Evolutionary conservation across 2,329 filamentous ascomycete species (phyloP), one percentile per base, ranked within the genome.

Genomic region (Rhynchosporium agropyri): DNA sequence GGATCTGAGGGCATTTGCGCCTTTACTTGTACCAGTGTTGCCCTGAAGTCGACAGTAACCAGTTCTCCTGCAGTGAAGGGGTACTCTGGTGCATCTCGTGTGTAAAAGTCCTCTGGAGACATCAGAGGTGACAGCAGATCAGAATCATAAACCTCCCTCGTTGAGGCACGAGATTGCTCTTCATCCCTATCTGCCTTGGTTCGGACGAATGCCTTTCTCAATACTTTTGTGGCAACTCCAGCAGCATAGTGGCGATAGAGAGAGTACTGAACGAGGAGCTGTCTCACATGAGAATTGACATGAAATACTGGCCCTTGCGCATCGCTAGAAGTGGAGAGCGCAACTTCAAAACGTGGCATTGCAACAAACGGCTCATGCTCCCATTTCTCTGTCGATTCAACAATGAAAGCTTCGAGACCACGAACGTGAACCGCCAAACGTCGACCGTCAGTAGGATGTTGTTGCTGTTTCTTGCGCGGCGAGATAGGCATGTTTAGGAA

Each of bases 191-290:
- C 81, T 31, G 76, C 77, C 43, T 78, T 77, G 0, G 83, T 82
- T 63, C 78, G 80, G 74, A 85, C 76, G 67, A 93, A 90, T 0
- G 89, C 89, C 71, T 86, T 87, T 60, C 83, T 83, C 29, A 99
- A 76, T 2, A 96, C 91, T 73, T 87, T 88, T 29, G 84, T 79
- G 8, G 94, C 95, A 64, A 98, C 87, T 0, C 92, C 90, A 31
- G 96, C 83, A 0, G 93, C 89, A 73, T 97, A 99, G 74, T 97
- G 93, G 3, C 93, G 89, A 75, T 96, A 97, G 0, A 99, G 83
- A 0, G 96, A 99, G 74, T 98, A 98, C 57, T 96, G 89, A 7
- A 96, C 73, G 65, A 91, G 86, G 1, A 99, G 78, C 5, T 90
- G 91, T 68, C 89, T 89, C 26, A 95, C 83, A 58, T 90, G 85